Conservation (phyloP, 208 protist species). For the Angomonas ambiguus region DNA sequence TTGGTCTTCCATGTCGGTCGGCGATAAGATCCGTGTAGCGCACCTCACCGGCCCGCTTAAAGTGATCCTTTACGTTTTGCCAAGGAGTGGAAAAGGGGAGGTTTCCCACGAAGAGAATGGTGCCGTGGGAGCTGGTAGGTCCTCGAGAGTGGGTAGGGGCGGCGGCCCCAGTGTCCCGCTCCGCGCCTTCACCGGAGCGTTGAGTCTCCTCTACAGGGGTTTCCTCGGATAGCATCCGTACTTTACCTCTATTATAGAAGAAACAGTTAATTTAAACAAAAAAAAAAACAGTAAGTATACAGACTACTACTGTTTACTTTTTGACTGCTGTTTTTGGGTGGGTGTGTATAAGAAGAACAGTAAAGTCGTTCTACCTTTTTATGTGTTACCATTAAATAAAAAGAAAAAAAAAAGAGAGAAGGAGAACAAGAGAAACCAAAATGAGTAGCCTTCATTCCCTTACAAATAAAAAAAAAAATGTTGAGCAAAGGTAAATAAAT, state of each 20-base stretch:
- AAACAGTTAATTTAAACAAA: no score
- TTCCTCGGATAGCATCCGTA: no score
- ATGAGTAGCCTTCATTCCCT: not conserved
- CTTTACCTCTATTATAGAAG: no score
- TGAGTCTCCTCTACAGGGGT: no score
- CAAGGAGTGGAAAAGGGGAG: slow-evolving; percentile 83
- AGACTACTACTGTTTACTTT: no score
- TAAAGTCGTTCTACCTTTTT: not conserved
- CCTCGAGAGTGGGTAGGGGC: no score
- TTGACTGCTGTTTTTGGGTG: no score
- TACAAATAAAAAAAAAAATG: not conserved
- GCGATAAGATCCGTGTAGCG: slow-evolving; percentile 84
- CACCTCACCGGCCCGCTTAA: slow-evolving; percentile 77
- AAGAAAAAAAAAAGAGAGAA: not conserved
- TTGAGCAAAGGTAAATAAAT: not conserved
- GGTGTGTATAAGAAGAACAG: no score
- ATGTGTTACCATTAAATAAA: not conserved
- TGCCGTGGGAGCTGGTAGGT: slow-evolving; percentile 57
- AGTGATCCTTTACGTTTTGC: slow-evolving; percentile 89
- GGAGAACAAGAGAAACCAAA: not conserved
- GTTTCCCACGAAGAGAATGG: slow-evolving; percentile 86
- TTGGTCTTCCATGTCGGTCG: slow-evolving; percentile 62
- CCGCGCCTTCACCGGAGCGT: not conserved
- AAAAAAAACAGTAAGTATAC: not conserved
- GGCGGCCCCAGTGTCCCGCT: not conserved